These are phyloP conservation scores for Acmispon strigosus DNA, from an alignment of 306 rosid genomes.

Conservation along the genomic window DNA sequence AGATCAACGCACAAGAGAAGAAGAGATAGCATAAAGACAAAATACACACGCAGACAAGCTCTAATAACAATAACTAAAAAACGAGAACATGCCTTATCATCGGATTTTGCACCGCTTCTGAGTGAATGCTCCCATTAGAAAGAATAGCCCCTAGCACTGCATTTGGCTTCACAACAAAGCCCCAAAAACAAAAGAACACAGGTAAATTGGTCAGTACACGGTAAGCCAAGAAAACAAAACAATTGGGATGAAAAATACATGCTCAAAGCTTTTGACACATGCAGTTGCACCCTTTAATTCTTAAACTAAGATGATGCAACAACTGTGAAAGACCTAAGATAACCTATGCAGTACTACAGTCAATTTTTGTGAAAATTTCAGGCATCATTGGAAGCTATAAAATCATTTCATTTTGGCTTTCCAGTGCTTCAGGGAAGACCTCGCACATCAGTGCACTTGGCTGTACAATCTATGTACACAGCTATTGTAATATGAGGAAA, in stretches of 20 bases:
- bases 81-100: slow-evolving; percentile 55
- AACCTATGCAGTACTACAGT: not conserved
- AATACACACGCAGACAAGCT: slow-evolving; percentile 22
- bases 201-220: slow-evolving; percentile 29
- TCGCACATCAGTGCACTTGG: slow-evolving; percentile 12
- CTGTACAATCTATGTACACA: not conserved
- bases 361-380: not conserved
- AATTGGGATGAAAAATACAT: not conserved
- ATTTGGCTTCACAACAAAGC: slow-evolving; percentile 48
- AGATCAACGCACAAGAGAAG: slow-evolving; percentile 8
- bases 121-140: slow-evolving; percentile 28
- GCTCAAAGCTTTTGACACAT: not conserved
- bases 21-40: slow-evolving; percentile 41
- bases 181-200: slow-evolving; percentile 11
- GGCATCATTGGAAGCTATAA: not conserved
- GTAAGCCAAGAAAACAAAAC: not conserved
- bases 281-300: not conserved
- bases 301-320: not conserved
- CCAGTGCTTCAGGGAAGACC: not conserved
- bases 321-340: not conserved
- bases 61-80: not conserved
- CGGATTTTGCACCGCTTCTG: slow-evolving; percentile 32
- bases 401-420: slow-evolving; percentile 9
- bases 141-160: slow-evolving; percentile 41
- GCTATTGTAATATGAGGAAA: not conserved